Evolutionary conservation across 495 filamentous ascomycete species (phyloP), one percentile per base, ranked within the genome.

Genomic region (Aspergillus egyptiacus): DNA sequence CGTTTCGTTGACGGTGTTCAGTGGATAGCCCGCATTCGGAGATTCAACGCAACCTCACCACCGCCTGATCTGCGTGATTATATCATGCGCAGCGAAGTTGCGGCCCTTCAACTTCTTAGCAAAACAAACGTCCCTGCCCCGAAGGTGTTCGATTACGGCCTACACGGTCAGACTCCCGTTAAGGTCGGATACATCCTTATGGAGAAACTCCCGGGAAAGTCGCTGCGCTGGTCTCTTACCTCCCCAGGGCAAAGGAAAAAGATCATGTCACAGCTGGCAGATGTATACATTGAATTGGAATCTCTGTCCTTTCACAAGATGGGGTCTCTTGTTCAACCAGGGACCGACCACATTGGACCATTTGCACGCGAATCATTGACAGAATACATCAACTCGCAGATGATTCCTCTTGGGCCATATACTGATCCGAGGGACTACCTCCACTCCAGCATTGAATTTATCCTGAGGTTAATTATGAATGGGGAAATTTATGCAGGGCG

Each of bases 161-260:
- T 60, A 1, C 30, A 64, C 50, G 58, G 59, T 10, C 6, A 23
- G 3, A 72, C 71, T 33, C 59, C 60, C 30, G 60, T 72, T 25
- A 68, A 70, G 11, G 48, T 60, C n/a, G 52, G 43, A 20, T 54
- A 55, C 68, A 70, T 76, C 19, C 60, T 73, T 10, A 68, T 73
- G 64, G 68, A 74, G 33, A 74, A 70, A 54, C 13, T 73, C 41
- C 35, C 55, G 20, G 69, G 71, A 0, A 60, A 48, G 24, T 62
- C 66, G 6, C 37, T 71, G 20, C 41, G 61, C 18, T 71, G 65
- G 63, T 50, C 62, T 20, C 13, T 49, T 23, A 35, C 56, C 20
- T 59, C 49, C 24, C 13, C 48, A 13, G 42, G 58, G 51, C 62
- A 69, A 27, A 63, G 53, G 42, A 40, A 41, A 14, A 69, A 65